Evolutionary conservation across 2,329 filamentous ascomycete species (phyloP).

Genomic region (Xylariales sp.): DNA sequence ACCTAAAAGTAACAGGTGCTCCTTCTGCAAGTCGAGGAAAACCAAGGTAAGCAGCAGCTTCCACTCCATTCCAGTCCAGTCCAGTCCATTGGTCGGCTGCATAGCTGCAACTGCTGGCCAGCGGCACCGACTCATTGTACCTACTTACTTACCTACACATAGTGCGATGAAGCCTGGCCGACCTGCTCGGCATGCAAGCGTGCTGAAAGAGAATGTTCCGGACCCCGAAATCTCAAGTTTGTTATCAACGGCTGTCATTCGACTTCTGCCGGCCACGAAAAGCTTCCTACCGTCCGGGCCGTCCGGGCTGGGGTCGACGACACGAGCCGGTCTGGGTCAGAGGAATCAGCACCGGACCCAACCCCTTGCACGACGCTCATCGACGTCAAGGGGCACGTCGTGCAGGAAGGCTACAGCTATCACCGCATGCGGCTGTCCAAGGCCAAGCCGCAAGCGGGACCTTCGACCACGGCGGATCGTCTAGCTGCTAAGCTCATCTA

Average conservation of each 20-base stretch:
- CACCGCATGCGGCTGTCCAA: background rate
- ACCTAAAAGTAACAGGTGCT: conserved; percentile 27
- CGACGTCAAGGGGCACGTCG: background rate
- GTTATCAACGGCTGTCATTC: conserved; percentile 24
- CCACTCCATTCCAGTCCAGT: too few species aligned
- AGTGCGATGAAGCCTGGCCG: conserved; percentile 28
- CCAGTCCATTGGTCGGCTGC: background rate
- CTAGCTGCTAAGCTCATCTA: conserved; percentile 16
- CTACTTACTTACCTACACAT: background rate
- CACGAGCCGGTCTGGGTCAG: conserved; percentile 6
- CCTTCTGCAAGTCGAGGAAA: conserved; percentile 24
- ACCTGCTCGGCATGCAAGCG: conserved; percentile 23
- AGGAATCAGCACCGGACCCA: background rate
- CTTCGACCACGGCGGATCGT: conserved; percentile 10
- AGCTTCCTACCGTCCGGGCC: conserved; percentile 9
- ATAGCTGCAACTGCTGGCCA: background rate
- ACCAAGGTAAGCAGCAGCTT: conserved; percentile 19
- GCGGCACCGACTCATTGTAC: background rate
- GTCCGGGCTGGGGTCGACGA: conserved; percentile 6
- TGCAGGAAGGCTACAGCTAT: background rate
- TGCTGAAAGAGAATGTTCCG: conserved; percentile 22
- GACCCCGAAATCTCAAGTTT: conserved; percentile 23
- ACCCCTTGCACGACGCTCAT: background rate
- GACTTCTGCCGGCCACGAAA: conserved; percentile 13
- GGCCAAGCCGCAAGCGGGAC: background rate